These are phyloP conservation scores for Euptelea pleiosperma DNA, from an alignment of 164 flowering plant genomes.

Conservation along the genomic window DNA sequence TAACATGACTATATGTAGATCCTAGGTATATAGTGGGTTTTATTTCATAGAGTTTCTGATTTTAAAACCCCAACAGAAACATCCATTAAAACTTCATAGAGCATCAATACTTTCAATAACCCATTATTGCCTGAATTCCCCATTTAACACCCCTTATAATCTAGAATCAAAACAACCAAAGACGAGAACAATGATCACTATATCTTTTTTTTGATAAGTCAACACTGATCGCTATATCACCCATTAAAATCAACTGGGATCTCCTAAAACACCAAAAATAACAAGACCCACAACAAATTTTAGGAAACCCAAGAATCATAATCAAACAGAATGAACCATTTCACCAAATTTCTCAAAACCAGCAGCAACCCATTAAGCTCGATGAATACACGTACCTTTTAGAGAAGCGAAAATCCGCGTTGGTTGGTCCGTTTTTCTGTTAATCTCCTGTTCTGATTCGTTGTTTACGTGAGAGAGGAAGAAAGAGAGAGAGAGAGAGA, in stretches of 20 bases:
- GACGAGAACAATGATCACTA: neutral
- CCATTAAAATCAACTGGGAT: neutral
- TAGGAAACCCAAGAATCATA: neutral
- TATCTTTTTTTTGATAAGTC: no score
- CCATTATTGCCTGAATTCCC: neutral
- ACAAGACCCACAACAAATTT: neutral
- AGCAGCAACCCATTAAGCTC: neutral
- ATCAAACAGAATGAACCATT: neutral
- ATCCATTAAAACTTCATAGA: no score
- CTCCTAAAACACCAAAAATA: neutral
- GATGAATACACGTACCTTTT: constrained; percentile 6
- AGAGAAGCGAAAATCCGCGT: neutral
- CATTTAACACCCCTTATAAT: neutral
- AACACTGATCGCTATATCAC: neutral
- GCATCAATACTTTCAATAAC: neutral
- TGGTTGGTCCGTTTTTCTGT: neutral
- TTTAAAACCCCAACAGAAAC: no score
- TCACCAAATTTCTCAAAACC: neutral
- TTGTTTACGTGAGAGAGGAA: neutral
- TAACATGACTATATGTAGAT: no score
- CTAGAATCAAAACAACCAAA: neutral
- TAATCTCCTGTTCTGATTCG: neutral
- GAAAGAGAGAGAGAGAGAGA: neutral
- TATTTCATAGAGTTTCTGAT: no score
- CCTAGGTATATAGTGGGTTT: no score